phyloP scores from a whole-genome alignment of 2,329 filamentous ascomycete species.

The Westerdykella aurantiaca region DNA sequence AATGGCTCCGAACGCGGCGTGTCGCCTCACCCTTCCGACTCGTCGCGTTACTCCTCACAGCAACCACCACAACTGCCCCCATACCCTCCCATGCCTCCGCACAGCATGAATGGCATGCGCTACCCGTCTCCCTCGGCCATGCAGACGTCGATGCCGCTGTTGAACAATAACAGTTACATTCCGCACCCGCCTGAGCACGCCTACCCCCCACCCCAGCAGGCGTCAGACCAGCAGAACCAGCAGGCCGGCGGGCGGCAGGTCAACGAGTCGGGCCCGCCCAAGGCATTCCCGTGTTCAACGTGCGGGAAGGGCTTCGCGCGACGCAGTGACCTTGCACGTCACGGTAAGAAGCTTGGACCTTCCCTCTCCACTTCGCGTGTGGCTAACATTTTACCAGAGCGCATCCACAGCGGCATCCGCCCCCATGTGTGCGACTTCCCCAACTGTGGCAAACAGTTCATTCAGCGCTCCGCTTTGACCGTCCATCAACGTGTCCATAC shows the following conservation, averaged over 20 bases:
- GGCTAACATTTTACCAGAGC: conserved; percentile 55
- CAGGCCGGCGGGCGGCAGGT: conserved; percentile 40
- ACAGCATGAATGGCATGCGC: conserved; percentile 47
- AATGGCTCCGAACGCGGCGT: conserved; percentile 55
- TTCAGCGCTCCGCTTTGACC: conserved; percentile 90
- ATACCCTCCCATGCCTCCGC: conserved; percentile 45
- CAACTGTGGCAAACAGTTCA: conserved; percentile 91
- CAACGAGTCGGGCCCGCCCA: conserved; percentile 50
- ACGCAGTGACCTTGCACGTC: conserved; percentile 86
- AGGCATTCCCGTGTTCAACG: conserved; percentile 83
- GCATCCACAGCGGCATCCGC: conserved; percentile 86
- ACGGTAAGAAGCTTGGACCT: conserved; percentile 61
- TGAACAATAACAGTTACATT: conserved; percentile 53
- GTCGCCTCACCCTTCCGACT: conserved; percentile 51
- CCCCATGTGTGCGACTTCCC: conserved; percentile 90
- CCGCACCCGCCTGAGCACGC: conserved; percentile 46
- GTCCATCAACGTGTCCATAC: conserved; percentile 95
- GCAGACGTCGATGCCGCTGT: conserved; percentile 48
- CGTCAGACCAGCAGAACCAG: conserved; percentile 36
- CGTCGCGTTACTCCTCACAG: conserved; percentile 54
- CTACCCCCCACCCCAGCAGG: conserved; percentile 37
- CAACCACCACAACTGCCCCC: conserved; percentile 48
- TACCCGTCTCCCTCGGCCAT: conserved; percentile 51
- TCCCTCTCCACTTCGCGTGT: conserved; percentile 20
- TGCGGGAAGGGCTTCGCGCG: conserved; percentile 90